These are phyloP conservation scores for Apiotrichum akiyoshidainum DNA, from an alignment of 1,284 basidiomycete genomes.

Conservation along the genomic window DNA sequence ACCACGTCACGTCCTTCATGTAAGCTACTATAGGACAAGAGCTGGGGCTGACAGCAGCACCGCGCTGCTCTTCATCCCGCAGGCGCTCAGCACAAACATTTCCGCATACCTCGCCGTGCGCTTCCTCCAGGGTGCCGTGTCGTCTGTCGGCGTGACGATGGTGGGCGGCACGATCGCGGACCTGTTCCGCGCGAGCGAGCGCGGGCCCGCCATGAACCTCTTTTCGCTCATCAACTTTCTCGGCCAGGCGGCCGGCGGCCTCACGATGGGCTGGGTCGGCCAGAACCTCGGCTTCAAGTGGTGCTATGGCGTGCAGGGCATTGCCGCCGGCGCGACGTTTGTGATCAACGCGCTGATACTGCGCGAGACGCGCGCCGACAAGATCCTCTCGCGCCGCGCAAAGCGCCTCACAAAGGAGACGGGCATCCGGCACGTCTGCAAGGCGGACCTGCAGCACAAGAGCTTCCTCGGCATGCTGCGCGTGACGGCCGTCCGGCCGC, in stretches of 20 bases:
- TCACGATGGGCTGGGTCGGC: conserved; percentile 33
- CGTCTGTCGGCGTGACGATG: conserved; percentile 41
- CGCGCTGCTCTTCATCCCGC: conserved; percentile 47
- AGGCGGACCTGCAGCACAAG: conserved; percentile 38
- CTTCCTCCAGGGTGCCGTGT: conserved; percentile 41
- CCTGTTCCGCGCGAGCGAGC: conserved; percentile 39
- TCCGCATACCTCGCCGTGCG: conserved; percentile 44
- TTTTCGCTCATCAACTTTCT: conserved; percentile 49
- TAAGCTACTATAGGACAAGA: conserved; percentile 21
- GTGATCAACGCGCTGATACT: conserved; percentile 43
- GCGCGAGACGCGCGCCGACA: conserved; percentile 51
- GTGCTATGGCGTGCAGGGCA: conserved; percentile 42
- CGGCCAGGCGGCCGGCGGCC: conserved; percentile 24
- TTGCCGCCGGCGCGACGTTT: conserved; percentile 32
- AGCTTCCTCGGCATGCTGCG: conserved; percentile 38
- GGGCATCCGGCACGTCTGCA: conserved; percentile 44
- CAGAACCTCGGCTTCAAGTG: conserved; percentile 36
- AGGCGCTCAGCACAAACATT: conserved; percentile 38
- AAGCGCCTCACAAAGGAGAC: conserved; percentile 47
- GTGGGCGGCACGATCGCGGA: conserved; percentile 50
- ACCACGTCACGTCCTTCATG: conserved; percentile 40
- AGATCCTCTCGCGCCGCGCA: conserved; percentile 51
- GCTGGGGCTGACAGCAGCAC: background rate
- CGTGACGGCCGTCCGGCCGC: conserved; percentile 41
- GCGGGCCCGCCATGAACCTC: conserved; percentile 52